Conservation (phyloP, 176 grass and related monocot genomes). For the Lolium perenne region DNA sequence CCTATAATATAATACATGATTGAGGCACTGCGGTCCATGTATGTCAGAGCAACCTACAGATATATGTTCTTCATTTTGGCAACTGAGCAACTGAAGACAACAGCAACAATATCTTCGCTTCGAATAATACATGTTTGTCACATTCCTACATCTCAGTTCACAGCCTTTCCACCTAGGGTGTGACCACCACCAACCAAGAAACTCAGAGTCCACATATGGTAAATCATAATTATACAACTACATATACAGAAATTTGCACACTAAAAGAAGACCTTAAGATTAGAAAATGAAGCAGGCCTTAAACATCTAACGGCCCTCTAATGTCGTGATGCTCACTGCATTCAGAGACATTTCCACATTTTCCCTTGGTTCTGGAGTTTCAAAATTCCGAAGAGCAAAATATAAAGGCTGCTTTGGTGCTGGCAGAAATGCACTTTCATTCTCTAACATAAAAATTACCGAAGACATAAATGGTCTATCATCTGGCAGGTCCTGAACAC, state of each 20-base stretch:
- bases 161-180: not conserved
- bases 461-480: constrained; percentile 53
- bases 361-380: not conserved
- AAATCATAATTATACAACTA: not conserved
- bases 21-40: not conserved
- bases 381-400: constrained; percentile 3
- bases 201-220: not conserved
- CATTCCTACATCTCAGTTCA: not conserved
- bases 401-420: constrained; percentile 35
- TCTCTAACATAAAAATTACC: constrained; percentile 47
- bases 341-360: not conserved
- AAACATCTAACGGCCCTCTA: constrained; percentile 1
- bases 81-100: not conserved
- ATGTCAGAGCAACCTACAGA: not conserved
- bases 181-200: not conserved
- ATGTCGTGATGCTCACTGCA: not conserved
- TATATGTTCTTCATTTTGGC: not conserved
- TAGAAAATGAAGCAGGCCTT: not conserved
- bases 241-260: not conserved
- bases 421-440: constrained; percentile 7
- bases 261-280: not conserved
- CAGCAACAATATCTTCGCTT: not conserved
- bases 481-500: constrained; percentile 44
- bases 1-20: not conserved
- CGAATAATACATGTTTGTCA: not conserved